Conservation (phyloP, 352 stramenopile genomes). For the Phytophthora foliorum region DNA sequence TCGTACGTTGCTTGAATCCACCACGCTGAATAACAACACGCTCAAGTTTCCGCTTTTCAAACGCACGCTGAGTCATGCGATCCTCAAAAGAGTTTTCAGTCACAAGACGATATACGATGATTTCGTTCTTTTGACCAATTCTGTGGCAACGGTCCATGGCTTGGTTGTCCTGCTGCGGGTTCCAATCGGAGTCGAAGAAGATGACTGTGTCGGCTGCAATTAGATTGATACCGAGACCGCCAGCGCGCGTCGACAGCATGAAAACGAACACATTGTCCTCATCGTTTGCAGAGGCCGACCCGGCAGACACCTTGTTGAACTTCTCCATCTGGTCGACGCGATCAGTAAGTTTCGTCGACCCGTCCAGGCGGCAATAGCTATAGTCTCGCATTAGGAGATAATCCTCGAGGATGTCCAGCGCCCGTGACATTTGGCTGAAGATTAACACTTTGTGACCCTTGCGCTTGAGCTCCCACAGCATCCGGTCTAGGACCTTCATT, state of each 20-base stretch:
- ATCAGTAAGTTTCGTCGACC: conserved; percentile 92
- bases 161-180: conserved; percentile 97
- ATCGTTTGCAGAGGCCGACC: conserved; percentile 27
- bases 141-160: conserved; percentile 92
- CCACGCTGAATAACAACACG: conserved; percentile 90
- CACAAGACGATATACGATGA: conserved; percentile 94
- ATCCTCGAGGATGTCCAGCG: conserved; percentile 99
- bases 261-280: conserved; percentile 85
- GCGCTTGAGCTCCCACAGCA: conserved; percentile 95
- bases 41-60: conserved; percentile 94
- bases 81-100: conserved; percentile 96
- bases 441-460: conserved; percentile 98
- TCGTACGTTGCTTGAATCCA: conserved; percentile 73
- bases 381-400: conserved; percentile 91
- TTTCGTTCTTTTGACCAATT: conserved; percentile 92
- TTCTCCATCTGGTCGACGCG: conserved; percentile 97
- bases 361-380: conserved; percentile 97
- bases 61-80: conserved; percentile 92
- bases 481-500: conserved; percentile 98
- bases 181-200: conserved; percentile 99
- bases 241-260: conserved; percentile 91
- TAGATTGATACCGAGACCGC: conserved; percentile 98
- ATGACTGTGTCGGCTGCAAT: conserved; percentile 98
- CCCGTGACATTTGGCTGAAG: conserved; percentile 98
- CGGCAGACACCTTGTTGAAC: conserved; percentile 91